phyloP scores from a whole-genome alignment of 176 grass and related monocot genomes.

The Tillandsia fasciculata region DNA sequence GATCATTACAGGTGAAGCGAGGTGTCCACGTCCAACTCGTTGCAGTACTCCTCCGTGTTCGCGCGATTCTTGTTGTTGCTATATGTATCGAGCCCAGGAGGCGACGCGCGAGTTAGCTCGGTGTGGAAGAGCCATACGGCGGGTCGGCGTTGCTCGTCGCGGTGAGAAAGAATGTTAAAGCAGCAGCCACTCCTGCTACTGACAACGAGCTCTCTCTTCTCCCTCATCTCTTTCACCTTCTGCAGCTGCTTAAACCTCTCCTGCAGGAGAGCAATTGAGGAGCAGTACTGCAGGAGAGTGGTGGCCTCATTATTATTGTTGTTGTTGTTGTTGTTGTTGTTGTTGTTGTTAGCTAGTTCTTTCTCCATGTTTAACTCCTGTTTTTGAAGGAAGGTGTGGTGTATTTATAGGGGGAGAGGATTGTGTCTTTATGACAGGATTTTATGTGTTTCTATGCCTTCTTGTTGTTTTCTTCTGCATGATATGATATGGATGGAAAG shows the following conservation, averaged over 20 bases:
- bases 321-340: slow-evolving; percentile 36
- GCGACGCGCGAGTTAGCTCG: slow-evolving; percentile 6
- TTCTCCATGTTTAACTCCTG: neutral
- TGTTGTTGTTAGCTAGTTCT: neutral
- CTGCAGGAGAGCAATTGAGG: slow-evolving; percentile 74
- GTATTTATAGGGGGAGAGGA: slow-evolving; percentile 14
- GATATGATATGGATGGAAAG: neutral
- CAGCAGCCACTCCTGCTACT: neutral
- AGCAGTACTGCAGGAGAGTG: slow-evolving; percentile 16
- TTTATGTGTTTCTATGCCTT: slow-evolving; percentile 13
- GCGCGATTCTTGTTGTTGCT: neutral
- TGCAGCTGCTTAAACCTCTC: slow-evolving; percentile 80
- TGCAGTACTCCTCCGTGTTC: neutral
- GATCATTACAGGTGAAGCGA: neutral
- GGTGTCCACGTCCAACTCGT: neutral
- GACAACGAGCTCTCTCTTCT: slow-evolving; percentile 25
- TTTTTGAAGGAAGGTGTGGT: neutral
- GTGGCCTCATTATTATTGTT: slow-evolving; percentile 34
- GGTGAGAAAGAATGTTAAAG: too few relatives aligned
- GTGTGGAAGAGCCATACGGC: slow-evolving; percentile 14
- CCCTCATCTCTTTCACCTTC: slow-evolving; percentile 74
- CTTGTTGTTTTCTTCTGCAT: neutral
- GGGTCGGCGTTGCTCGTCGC: neutral
- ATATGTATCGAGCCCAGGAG: neutral
- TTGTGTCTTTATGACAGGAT: neutral